Evolutionary conservation across 805 yeast species (phyloP).

Genomic region (Nakazawaea molendinolei): DNA sequence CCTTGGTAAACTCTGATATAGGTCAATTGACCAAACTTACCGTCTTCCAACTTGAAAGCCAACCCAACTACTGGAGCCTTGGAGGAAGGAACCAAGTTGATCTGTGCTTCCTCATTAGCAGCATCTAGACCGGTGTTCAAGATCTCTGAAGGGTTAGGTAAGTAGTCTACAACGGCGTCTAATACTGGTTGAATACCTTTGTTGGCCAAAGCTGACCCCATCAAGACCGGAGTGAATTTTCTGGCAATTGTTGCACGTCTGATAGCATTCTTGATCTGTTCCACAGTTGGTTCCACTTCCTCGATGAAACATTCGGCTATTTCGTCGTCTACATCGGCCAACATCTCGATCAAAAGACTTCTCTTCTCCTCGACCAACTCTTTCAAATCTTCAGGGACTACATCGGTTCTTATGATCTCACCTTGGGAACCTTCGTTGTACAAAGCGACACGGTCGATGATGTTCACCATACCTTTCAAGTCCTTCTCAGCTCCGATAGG

Average conservation of each 20-base stretch:
- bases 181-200: conserved; percentile 92
- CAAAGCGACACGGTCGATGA: conserved; percentile 79
- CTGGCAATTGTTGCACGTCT: conserved; percentile 94
- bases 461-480: conserved; percentile 83
- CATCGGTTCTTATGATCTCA: conserved; percentile 57
- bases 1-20: conserved; percentile 98
- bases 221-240: conserved; percentile 96
- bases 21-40: conserved; percentile 95
- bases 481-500: conserved; percentile 93
- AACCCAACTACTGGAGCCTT: conserved; percentile 84
- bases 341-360: conserved; percentile 76
- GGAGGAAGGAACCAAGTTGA: conserved; percentile 67
- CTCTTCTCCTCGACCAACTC: conserved; percentile 90
- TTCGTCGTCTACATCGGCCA: conserved; percentile 98
- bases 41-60: conserved; percentile 99
- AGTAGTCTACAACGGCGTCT: conserved; percentile 91
- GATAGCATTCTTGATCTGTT: conserved; percentile 83
- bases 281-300: conserved; percentile 79
- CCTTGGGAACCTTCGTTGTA: conserved; percentile 91
- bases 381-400: conserved; percentile 72
- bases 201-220: conserved; percentile 98
- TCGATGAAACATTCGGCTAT: conserved; percentile 90
- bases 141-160: conserved; percentile 94
- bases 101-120: conserved; percentile 51
- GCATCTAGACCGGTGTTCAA: conserved; percentile 85